Conservation (phyloP, 2,329 filamentous ascomycete species). For the Emmonsiellopsis sp. region DNA sequence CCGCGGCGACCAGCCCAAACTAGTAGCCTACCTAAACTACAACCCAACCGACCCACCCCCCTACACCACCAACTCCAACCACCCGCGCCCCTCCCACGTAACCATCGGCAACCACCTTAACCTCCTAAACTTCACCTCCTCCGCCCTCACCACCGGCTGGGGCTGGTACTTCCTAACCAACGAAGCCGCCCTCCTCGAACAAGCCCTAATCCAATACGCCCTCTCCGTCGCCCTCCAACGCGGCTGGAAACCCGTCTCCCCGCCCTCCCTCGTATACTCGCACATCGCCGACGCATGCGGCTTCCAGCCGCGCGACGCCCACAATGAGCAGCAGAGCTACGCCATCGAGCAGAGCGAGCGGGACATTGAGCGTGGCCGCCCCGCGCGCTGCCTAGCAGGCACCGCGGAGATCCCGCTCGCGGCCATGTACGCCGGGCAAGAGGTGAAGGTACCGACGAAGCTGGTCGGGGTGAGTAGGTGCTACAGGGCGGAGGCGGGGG, state of each 20-base stretch:
- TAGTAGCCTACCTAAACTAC: slow-evolving; percentile 73
- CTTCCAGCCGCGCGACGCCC: slow-evolving; percentile 83
- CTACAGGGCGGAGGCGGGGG: slow-evolving; percentile 90
- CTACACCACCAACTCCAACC: slow-evolving; percentile 20
- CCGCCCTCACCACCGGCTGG: slow-evolving; percentile 80
- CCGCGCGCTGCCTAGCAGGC: slow-evolving; percentile 67
- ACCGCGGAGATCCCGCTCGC: slow-evolving; percentile 94
- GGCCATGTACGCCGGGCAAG: slow-evolving; percentile 71
- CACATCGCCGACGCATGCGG: slow-evolving; percentile 87
- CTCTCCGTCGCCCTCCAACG: slow-evolving; percentile 60
- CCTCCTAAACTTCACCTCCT: slow-evolving; percentile 79
- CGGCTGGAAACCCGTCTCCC: slow-evolving; percentile 73
- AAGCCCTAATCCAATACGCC: slow-evolving; percentile 82
- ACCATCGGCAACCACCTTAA: slow-evolving; percentile 78
- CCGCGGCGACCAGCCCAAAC: slow-evolving; percentile 51
- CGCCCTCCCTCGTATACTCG: slow-evolving; percentile 82
- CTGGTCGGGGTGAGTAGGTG: slow-evolving; percentile 80
- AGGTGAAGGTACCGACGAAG: slow-evolving; percentile 66
- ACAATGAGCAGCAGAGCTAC: slow-evolving; percentile 91
- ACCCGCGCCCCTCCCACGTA: slow-evolving; percentile 60
- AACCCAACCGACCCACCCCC: slow-evolving; percentile 40
- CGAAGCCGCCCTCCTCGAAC: slow-evolving; percentile 86
- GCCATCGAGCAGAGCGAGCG: slow-evolving; percentile 56
- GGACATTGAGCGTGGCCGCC: slow-evolving; percentile 53
- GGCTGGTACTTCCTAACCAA: slow-evolving; percentile 97